These are phyloP conservation scores for Decorospora gaudefroyi DNA, from an alignment of 2,329 filamentous ascomycete species.

Conservation along the genomic window DNA sequence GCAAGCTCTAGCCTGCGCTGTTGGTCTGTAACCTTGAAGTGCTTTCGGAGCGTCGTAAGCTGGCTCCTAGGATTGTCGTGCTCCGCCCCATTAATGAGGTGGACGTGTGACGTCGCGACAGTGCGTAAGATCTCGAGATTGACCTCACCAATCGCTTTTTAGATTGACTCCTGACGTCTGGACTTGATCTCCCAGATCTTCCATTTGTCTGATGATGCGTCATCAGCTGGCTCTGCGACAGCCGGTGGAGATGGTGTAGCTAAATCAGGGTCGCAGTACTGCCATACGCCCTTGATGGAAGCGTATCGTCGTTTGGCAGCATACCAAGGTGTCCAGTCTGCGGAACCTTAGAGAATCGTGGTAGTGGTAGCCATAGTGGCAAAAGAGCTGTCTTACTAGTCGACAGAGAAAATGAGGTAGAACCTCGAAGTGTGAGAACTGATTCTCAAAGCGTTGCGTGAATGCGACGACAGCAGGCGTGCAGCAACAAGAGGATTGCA, in stretches of 20 bases:
- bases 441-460: conserved; percentile 1
- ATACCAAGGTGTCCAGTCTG: not conserved
- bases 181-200: conserved; percentile 3
- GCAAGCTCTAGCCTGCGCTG: not conserved
- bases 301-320: not conserved
- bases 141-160: conserved; percentile 2
- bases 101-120: not conserved
- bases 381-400: not conserved
- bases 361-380: not conserved
- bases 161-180: not conserved
- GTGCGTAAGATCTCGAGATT: conserved; percentile 1
- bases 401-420: not conserved
- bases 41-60: not conserved
- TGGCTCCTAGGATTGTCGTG: not conserved
- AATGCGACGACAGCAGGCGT: too few relatives aligned
- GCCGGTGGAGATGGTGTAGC: not conserved
- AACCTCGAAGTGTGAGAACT: too few relatives aligned
- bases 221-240: not conserved
- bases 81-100: not conserved
- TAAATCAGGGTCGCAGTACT: conserved; percentile 2
- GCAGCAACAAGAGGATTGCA: too few relatives aligned
- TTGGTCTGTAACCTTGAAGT: not conserved
- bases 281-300: conserved; percentile 4
- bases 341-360: too few relatives aligned
- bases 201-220: not conserved